Base-by-base conservation (phyloP, 2,329 filamentous ascomycete species). In the Cordyceps cateniannulata region DNA sequence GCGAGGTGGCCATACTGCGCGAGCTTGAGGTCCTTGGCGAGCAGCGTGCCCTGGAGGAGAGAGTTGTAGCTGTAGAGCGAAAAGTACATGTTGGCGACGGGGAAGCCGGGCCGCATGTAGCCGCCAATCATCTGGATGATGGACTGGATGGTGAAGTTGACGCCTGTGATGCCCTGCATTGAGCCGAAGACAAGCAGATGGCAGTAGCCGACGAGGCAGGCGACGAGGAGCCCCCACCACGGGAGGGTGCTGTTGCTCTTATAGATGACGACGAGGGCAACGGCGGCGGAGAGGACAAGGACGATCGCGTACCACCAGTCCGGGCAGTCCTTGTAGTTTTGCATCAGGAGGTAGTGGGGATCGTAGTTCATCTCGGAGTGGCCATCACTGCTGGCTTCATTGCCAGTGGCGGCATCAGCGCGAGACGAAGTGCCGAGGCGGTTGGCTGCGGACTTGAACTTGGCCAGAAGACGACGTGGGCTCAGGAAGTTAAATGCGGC, bases 81-180 rank as follows among this genome's bases (percentile, higher is more conserved):
- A 66, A 79, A 79, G 65, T 77, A 78, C 69, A 79, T 74, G 62
- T 79, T 77, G 9, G 74, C 74, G 5, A 79, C 64, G 1, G 71
- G 75, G 42, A 67, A 69, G 1, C 72, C 69, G 0, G 73, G 78
- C 57, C 76, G 72, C 60, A 82, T 69, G 38, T 80, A 78, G 22
- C 78, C 80, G 3, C 73, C 79, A 24, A 82, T 66, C 73, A 81
- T 77, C 66, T 82, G 78, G 10, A 75, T 71, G 51, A 73, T 59
- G 6, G 72, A 71, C 61, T 77, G 72, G 25, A 74, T 66, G 62
- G 70, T 72, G 64, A 75, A 73, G 25, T 72, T 67, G 63, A 78
- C 78, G 1, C 77, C 75, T 0, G 73, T 72, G 45, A 76, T 66
- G 14, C 71, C 75, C 44, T 67, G 65, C 64, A 73, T 67, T 1